phyloP scores from a whole-genome alignment of 208 protist genomes.

The Balamuthia mandrillaris region DNA sequence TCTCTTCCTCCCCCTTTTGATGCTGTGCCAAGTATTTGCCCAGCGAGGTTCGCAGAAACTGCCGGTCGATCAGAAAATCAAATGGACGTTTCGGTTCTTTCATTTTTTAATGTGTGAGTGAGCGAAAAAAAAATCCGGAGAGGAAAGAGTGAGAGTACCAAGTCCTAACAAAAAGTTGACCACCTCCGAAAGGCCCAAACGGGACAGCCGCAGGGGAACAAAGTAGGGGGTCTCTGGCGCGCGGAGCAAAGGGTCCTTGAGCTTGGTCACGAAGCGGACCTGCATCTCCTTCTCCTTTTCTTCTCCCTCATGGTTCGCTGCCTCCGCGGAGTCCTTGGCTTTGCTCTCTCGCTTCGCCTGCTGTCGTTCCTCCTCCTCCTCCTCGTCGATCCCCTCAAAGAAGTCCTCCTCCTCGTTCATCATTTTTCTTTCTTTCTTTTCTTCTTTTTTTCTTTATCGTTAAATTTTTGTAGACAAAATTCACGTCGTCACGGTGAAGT shows the following conservation, averaged over 20 bases:
- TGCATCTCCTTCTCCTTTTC: constrained; percentile 1
- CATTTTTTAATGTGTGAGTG: not conserved
- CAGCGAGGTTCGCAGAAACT: constrained; percentile 19
- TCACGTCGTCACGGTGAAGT: too few relatives aligned
- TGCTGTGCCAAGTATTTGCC: constrained; percentile 5
- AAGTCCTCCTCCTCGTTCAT: too few relatives aligned
- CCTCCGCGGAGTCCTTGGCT: too few relatives aligned
- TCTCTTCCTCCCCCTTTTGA: constrained; percentile 17
- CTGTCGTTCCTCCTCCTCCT: too few relatives aligned
- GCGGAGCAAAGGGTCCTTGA: not conserved
- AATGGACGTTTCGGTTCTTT: not conserved
- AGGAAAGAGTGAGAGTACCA: not conserved
- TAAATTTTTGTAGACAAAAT: too few relatives aligned
- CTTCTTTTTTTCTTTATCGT: too few relatives aligned
- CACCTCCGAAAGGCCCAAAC: not conserved
- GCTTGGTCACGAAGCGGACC: not conserved
- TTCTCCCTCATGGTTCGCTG: not conserved
- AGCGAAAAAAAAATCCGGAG: not conserved
- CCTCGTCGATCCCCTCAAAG: too few relatives aligned
- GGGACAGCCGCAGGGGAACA: not conserved
- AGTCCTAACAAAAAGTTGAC: not conserved
- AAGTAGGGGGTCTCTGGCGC: not conserved
- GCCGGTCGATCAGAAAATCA: constrained; percentile 12
- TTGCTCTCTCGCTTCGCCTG: too few relatives aligned
- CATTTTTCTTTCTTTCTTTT: too few relatives aligned